These are phyloP conservation scores for Santalum album DNA, from an alignment of 164 flowering plant species.

Conservation along the genomic window DNA sequence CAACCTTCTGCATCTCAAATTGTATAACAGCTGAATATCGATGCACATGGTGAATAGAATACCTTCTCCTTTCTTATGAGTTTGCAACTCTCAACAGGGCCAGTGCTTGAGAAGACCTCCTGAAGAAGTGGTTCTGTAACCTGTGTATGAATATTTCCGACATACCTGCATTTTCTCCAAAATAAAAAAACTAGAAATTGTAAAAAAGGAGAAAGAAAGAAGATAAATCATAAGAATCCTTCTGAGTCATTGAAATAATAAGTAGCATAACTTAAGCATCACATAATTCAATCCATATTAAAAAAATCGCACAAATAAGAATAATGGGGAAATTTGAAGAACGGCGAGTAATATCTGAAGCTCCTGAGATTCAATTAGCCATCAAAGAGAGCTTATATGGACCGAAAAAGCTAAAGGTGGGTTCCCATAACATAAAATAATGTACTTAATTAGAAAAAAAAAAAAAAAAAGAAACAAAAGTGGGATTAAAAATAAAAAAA, in stretches of 20 bases:
- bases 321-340: no score
- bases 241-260: conserved; percentile 1
- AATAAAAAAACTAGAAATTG: conserved; percentile 21
- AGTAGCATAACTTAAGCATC: not conserved
- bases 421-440: no score
- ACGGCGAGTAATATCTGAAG: no score
- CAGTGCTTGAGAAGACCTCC: conserved; percentile 88
- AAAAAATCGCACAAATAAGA: no score
- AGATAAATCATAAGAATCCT: conserved; percentile 14
- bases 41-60: not conserved
- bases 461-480: not conserved
- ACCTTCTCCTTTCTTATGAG: conserved; percentile 95
- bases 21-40: no score
- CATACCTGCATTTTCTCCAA: conserved; percentile 70
- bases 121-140: conserved; percentile 95
- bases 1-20: no score
- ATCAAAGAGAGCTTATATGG: no score
- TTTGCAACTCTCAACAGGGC: conserved; percentile 95
- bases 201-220: conserved; percentile 15
- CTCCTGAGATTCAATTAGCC: no score
- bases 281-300: no score
- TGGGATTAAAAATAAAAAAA: conserved; percentile 8
- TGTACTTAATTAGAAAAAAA: no score
- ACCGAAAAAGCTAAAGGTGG: no score
- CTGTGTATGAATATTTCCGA: conserved; percentile 87